Conservation (phyloP, 495 filamentous ascomycete species). For the Coniosporium apollinis region DNA sequence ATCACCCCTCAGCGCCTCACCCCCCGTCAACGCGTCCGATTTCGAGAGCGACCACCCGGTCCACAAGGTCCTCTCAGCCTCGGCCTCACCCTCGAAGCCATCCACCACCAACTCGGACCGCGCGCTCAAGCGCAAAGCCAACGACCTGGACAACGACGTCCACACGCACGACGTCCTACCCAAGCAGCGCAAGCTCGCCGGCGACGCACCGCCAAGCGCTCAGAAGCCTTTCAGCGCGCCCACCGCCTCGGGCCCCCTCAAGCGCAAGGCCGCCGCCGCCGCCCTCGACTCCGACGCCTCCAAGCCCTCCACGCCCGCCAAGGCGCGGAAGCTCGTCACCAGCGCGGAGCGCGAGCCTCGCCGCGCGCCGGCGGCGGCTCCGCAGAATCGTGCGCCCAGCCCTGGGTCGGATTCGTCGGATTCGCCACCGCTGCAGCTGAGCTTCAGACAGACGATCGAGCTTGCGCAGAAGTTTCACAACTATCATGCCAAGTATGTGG, state of each 20-base stretch:
- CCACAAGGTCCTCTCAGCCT: conserved; percentile 11
- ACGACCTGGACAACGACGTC: conserved; percentile 11
- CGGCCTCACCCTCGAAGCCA: conserved; percentile 11
- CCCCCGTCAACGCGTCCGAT: conserved; percentile 18
- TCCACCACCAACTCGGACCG: conserved; percentile 8
- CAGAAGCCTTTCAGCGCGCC: conserved; percentile 8
- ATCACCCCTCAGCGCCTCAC: conserved; percentile 15
- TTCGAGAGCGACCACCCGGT: conserved; percentile 13
- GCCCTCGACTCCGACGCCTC: conserved; percentile 7
- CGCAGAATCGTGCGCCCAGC: too few species aligned
- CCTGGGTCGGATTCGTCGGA: too few species aligned
- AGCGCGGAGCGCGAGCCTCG: too few species aligned
- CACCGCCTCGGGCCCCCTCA: conserved; percentile 5
- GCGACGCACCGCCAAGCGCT: conserved; percentile 8
- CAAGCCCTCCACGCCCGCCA: too few species aligned
- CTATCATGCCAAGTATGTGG: conserved; percentile 8
- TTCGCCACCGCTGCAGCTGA: not conserved
- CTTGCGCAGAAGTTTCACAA: conserved; percentile 8
- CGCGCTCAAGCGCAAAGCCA: conserved; percentile 19
- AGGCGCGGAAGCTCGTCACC: too few species aligned
- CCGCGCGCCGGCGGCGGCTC: too few species aligned
- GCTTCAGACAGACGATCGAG: conserved; percentile 3
- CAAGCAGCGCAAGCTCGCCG: conserved; percentile 11
- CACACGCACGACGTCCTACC: conserved; percentile 11
- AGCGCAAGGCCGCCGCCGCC: not conserved